Base-by-base conservation (phyloP, 2,329 filamentous ascomycete genomes). In the Epichloe coenophiala region DNA sequence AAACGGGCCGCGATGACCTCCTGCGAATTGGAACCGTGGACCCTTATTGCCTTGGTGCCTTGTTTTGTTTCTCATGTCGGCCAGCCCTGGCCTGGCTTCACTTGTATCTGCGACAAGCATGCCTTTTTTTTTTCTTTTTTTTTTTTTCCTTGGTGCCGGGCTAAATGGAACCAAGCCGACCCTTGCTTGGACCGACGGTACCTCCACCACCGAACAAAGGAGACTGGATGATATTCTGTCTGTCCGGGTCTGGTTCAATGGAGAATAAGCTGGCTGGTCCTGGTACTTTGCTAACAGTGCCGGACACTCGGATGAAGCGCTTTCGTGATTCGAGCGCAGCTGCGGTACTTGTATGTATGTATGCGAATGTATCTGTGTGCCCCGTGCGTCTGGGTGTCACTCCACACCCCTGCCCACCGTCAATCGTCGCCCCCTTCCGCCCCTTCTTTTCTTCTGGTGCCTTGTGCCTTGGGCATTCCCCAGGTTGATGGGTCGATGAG, bases 1-100 rank as follows among this genome's bases (percentile, higher is more conserved):
- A 53, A 45, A 53, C 54, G 49, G 54, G 47, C 54, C 54, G 53
- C 41, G 45, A 35, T 35, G 44, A 45, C n/a, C 47, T 50, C 38
- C 50, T 50, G 36, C 47, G 44, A 46, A 27, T 45, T 50, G 23
- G 48, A 46, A 50, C 49, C 27, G 19, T 4, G 27, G 27, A 31
- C 27, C 27, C 27, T 4, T n/a, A 11, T 19, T 19, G n/a, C 38
- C 33, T 45, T 47, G 44, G 40, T 41, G 45, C 39, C 37, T 45
- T 41, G 47, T 36, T 45, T 27, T 54, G 51, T 51, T 49, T 56
- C 51, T 55, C 51, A 44, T 52, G 27, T 47, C 49, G 27, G 27
- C 27, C 7, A 31, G 27, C 17, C 27, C 27, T 31, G 27, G 27
- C 7, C 8, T 31, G 27, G 27, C 27, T 31, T 31, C 27, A 31